Percentiles rank a stretch among this genome's conserved stretches.
Conservation (phyloP, 2,329 filamentous ascomycete species). For the Neurospora sp. region DNA sequence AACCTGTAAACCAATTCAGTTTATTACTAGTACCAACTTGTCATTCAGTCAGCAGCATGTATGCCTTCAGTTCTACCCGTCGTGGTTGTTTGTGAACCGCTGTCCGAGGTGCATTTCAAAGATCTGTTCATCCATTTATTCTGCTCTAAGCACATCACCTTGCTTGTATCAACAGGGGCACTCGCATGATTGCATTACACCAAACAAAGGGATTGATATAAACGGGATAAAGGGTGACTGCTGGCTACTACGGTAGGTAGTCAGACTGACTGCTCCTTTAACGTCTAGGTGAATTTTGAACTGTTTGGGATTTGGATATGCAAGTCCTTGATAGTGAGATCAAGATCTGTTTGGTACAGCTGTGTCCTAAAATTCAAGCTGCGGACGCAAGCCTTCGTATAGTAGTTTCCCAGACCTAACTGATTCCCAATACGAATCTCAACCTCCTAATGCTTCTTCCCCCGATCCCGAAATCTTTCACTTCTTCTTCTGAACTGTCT, state of each 20-base stretch:
- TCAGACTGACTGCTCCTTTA: background rate
- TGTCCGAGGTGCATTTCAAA: too few species aligned
- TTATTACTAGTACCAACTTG: background rate
- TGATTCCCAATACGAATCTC: background rate
- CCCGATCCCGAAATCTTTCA: background rate
- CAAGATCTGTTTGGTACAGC: background rate
- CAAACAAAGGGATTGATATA: too few species aligned
- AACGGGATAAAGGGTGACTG: too few species aligned
- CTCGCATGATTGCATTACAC: too few species aligned
- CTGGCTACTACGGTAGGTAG: background rate
- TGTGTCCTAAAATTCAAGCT: background rate
- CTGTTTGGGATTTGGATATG: background rate
- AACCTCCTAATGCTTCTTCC: background rate
- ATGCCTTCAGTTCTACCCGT: too few species aligned
- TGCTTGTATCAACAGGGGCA: too few species aligned
- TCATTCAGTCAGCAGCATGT: too few species aligned
- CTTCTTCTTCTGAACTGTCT: constrained; percentile 59
- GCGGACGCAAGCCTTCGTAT: background rate
- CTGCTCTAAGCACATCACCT: too few species aligned
- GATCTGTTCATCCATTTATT: too few species aligned
- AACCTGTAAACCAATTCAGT: background rate
- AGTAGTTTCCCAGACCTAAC: background rate
- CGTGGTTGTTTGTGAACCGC: too few species aligned
- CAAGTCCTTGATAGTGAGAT: background rate
- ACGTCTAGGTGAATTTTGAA: background rate